Evolutionary conservation across 164 flowering plant genomes (phyloP).

Genomic region (Annona squamosa): DNA sequence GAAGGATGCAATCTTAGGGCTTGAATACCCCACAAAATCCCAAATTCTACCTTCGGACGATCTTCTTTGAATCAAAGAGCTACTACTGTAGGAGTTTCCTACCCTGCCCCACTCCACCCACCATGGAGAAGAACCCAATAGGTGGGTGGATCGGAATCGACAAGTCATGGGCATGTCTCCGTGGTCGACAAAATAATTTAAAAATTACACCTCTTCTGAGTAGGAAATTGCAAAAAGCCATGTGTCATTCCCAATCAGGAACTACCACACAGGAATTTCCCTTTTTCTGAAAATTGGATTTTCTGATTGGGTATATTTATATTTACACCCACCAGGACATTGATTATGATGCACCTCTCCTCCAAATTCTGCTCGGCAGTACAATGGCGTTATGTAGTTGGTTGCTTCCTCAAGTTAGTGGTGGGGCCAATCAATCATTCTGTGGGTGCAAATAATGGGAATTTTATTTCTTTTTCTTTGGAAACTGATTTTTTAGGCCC

Average conservation of each 20-base stretch:
- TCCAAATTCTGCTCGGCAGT: not conserved
- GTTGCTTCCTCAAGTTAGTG: not conserved
- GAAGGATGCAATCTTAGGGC: too few species aligned
- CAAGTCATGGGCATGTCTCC: too few species aligned
- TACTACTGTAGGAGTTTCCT: too few species aligned
- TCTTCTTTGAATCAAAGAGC: too few species aligned
- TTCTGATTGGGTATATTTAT: not conserved
- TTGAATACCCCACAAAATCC: too few species aligned
- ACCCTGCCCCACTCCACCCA: too few species aligned
- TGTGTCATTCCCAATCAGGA: not conserved
- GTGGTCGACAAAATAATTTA: too few species aligned
- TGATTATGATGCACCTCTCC: not conserved
- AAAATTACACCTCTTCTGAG: not conserved
- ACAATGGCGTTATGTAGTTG: not conserved
- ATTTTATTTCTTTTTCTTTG: too few species aligned
- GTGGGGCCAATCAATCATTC: not conserved
- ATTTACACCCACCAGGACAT: not conserved
- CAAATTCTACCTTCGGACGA: too few species aligned
- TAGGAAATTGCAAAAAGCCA: not conserved
- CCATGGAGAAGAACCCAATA: too few species aligned
- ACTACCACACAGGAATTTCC: not conserved
- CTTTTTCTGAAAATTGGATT: not conserved
- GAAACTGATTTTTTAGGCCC: not conserved
- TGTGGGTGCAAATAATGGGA: not conserved
- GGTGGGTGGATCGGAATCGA: too few species aligned